Percentiles rank a stretch among this genome's conserved stretches.
These are phyloP conservation scores for Cryptosporidium ryanae DNA, from an alignment of 169 alveolate genomes.

Conservation along the genomic window DNA sequence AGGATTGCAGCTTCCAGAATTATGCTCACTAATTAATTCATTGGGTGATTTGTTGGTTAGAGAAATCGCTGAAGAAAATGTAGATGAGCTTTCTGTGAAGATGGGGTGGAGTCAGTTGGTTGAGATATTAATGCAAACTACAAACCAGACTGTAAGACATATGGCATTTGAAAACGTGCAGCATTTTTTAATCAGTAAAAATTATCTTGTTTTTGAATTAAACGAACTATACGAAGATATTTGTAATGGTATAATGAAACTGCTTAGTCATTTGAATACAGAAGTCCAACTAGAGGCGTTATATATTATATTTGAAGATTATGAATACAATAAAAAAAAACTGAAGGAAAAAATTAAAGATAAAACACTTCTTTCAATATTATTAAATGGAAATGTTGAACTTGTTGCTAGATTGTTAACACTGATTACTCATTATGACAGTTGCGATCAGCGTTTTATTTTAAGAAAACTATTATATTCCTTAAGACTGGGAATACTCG, in stretches of 20 bases:
- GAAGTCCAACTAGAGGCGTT: conserved; percentile 44
- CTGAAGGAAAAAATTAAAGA: not conserved
- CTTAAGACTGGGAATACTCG: not conserved
- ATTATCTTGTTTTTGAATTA: conserved; percentile 4
- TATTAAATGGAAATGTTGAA: conserved; percentile 35
- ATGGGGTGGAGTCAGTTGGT: conserved; percentile 54
- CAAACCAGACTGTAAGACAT: conserved; percentile 67
- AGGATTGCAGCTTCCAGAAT: conserved; percentile 49
- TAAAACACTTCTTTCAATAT: not conserved
- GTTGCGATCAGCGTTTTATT: not conserved
- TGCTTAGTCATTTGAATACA: conserved; percentile 43
- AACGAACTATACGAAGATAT: not conserved
- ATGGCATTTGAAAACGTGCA: conserved; percentile 47
- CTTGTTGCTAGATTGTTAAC: conserved; percentile 10
- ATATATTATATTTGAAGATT: conserved; percentile 20
- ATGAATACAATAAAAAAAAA: not conserved
- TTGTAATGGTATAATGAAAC: conserved; percentile 28
- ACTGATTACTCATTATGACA: conserved; percentile 17
- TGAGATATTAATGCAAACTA: conserved; percentile 55
- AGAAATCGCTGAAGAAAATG: not conserved
- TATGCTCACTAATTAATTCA: conserved; percentile 45
- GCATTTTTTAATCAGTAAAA: conserved; percentile 15
- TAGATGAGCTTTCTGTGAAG: not conserved
- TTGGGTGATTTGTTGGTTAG: conserved; percentile 18
- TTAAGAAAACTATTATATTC: not conserved